Evolutionary conservation across 495 filamentous ascomycete genomes (phyloP), one percentile per base, ranked within the genome.

Genomic region (Coniosporium apollinis): DNA sequence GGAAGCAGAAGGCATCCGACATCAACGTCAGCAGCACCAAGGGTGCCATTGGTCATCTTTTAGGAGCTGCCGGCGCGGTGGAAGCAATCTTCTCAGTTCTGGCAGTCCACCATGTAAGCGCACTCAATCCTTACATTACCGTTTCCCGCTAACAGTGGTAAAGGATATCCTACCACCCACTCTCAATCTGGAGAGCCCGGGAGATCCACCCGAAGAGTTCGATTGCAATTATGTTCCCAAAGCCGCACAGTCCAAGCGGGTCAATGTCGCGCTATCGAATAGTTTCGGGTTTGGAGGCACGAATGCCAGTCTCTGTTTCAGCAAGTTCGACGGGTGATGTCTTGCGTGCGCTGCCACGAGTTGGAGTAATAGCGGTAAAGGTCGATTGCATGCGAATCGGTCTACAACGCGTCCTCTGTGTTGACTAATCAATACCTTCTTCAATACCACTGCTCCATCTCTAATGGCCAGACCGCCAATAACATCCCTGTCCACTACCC

Each of bases 211-310:
- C 9, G 43, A 73, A 34, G 80, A 72, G 6, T 82, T 85, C 33
- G 63, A 76, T 36, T 93, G 83, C 62, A 94, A 97, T 55, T 87
- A 92, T 58, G 74, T 91, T 2, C 74, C 84, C 0, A 61, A 72
- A 1, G 41, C 62, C 20, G 64, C 80, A 2, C 86, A 94, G 50
- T 51, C 76, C 19, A 72, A 72, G 44, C 39, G 60, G 7, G 73
- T 94, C 16, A 65, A 77, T 38, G 79, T 86, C 18, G 78, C 77
- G 21, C 42, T 97, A 46, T 84, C 82, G 14, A 97, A 97, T 49
- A 96, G 87, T 50, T 97, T 97, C 65, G 89, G 89, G 1, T 97
- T 97, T 62, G 89, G 89, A 7, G 89, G 89, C 19, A 97, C 89
- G 6, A 96, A 96, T 60, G 86, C 86, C 29, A 82, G 70, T 42